These are phyloP conservation scores for Parietaria judaica DNA, from an alignment of 306 rosid species.

Conservation along the genomic window DNA sequence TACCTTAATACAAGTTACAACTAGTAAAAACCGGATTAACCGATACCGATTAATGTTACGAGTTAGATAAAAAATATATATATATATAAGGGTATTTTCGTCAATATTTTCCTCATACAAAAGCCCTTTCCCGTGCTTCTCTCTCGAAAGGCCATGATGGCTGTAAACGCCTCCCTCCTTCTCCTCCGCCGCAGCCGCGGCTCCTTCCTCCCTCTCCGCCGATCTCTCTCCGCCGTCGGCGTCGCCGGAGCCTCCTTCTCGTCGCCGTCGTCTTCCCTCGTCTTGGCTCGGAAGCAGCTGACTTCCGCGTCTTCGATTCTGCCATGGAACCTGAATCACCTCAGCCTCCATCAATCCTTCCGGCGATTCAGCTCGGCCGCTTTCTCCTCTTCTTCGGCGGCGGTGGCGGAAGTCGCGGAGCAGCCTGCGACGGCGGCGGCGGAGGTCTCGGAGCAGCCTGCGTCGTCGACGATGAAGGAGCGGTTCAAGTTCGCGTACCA, in stretches of 20 bases:
- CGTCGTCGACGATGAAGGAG: neutral
- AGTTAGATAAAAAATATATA: too few species aligned
- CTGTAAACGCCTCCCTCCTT: neutral
- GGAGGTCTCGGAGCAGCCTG: neutral
- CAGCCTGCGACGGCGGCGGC: neutral
- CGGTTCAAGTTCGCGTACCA: neutral
- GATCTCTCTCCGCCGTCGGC: neutral
- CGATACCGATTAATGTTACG: too few species aligned
- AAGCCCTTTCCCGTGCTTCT: neutral
- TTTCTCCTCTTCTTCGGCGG: neutral
- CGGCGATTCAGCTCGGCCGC: too few species aligned
- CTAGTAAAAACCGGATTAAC: too few species aligned
- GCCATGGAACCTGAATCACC: neutral
- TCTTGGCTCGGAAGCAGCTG: neutral
- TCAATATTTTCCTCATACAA: neutral
- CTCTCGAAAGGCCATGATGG: neutral
- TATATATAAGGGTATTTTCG: too few species aligned
- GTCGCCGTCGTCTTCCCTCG: neutral
- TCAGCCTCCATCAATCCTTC: too few species aligned
- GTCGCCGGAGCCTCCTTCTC: neutral
- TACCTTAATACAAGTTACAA: too few species aligned
- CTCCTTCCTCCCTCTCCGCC: neutral
- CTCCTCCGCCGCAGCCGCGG: neutral
- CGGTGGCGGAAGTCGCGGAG: neutral
- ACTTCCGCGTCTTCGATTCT: neutral